Conservation (phyloP, 805 yeast genomes). For the Priceomyces medius region DNA sequence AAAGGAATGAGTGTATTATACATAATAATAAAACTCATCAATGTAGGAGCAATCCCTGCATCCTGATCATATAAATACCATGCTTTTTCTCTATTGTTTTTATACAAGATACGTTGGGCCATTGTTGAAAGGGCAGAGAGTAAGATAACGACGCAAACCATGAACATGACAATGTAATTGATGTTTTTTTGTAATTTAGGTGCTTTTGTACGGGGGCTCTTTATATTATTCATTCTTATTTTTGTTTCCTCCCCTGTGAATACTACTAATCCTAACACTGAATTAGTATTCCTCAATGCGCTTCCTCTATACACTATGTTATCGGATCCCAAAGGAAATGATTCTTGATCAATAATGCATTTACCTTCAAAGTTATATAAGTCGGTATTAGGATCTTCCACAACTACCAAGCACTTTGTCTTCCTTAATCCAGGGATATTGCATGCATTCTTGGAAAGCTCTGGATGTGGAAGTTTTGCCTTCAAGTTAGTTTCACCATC, state of each 20-base stretch:
- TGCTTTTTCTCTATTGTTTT: conserved; percentile 35
- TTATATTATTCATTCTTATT: conserved; percentile 90
- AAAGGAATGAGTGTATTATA: conserved; percentile 94
- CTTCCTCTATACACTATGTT: conserved; percentile 92
- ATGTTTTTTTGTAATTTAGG: conserved; percentile 86
- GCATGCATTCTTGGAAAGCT: conserved; percentile 51
- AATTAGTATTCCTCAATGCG: conserved; percentile 77
- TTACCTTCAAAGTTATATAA: conserved; percentile 90
- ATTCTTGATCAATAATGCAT: conserved; percentile 40
- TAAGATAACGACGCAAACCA: conserved; percentile 78
- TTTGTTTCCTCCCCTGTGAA: conserved; percentile 97
- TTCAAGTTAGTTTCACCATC: conserved; percentile 97
- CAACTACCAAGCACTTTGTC: conserved; percentile 53
- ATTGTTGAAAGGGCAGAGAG: conserved; percentile 79
- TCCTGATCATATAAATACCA: conserved; percentile 79
- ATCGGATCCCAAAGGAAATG: conserved; percentile 67
- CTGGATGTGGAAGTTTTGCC: conserved; percentile 64
- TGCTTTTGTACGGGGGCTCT: conserved; percentile 86
- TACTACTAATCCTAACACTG: conserved; percentile 73
- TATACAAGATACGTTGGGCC: conserved; percentile 62
- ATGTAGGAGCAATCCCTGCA: conserved; percentile 82
- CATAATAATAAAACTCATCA: conserved; percentile 97
- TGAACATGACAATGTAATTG: conserved; percentile 78
- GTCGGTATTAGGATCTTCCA: conserved; percentile 92
- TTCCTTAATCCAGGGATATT: conserved; percentile 51